A percentile compares a stretch with the other conserved stretches of the same genome.
These are phyloP conservation scores for Cystobasidium slooffiae DNA, from an alignment of 1,284 basidiomycete genomes.

Conservation along the genomic window DNA sequence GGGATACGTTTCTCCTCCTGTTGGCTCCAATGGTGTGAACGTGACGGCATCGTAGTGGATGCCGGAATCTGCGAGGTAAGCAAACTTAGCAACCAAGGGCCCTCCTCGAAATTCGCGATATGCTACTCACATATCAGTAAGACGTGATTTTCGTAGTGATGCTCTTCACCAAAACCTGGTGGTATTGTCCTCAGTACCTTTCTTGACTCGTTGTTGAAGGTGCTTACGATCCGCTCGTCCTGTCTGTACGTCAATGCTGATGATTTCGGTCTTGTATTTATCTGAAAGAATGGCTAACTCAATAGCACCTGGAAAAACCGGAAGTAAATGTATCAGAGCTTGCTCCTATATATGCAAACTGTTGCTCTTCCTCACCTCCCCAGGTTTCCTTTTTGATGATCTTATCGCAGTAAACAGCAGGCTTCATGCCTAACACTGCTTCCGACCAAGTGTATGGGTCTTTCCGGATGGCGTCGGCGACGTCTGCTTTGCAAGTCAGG, in stretches of 20 bases:
- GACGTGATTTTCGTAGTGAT: slow-evolving; percentile 20
- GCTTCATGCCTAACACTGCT: slow-evolving; percentile 70
- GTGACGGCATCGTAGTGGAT: slow-evolving; percentile 81
- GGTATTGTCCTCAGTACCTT: neutral
- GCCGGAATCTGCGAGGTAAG: slow-evolving; percentile 7
- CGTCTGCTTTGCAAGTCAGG: slow-evolving; percentile 63
- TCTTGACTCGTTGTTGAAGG: neutral
- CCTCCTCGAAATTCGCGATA: neutral
- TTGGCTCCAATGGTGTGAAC: slow-evolving; percentile 73
- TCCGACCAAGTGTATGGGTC: slow-evolving; percentile 76
- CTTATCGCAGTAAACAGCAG: slow-evolving; percentile 74
- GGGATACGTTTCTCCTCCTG: slow-evolving; percentile 59
- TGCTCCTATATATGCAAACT: neutral
- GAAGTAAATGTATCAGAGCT: neutral
- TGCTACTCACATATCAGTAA: slow-evolving; percentile 3
- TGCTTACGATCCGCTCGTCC: slow-evolving; percentile 59
- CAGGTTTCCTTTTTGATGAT: slow-evolving; percentile 79
- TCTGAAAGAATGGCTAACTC: slow-evolving; percentile 70
- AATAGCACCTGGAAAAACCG: slow-evolving; percentile 65
- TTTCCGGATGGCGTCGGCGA: slow-evolving; percentile 74
- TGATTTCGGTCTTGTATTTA: slow-evolving; percentile 81
- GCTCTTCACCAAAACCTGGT: slow-evolving; percentile 26
- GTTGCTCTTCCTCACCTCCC: slow-evolving; percentile 66
- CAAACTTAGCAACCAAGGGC: neutral
- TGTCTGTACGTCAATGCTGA: slow-evolving; percentile 86